Evolutionary conservation across 2,329 filamentous ascomycete species (phyloP), one percentile per base, ranked within the genome.

Genomic region (Arthrinium puccinioides): DNA sequence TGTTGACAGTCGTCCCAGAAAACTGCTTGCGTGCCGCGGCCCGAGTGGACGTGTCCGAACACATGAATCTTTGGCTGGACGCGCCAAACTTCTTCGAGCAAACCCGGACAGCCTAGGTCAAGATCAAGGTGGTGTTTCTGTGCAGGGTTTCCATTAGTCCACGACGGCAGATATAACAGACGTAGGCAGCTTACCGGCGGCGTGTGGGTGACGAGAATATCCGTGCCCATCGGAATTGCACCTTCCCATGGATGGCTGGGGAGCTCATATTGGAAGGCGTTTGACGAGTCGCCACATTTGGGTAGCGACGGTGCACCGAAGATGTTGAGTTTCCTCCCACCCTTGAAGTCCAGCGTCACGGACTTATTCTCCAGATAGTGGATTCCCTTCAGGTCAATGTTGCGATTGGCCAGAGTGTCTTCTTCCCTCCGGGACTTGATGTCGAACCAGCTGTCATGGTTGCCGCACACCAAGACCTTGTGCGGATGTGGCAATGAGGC

Each of bases 401-500:
- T 60, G 43, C 64, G 63, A n/a, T 58, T 57, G 2, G 63, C 60
- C n/a, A 66, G 54, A 15, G 69, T 67, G 52, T 87, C 79, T 31
- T 73, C 66, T 9, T 69, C 61, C 13, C 57, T 60, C 4, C 84
- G 72, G 11, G 77, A 79, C 23, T 69, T 67, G 18, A 74, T 67
- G 58, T 94, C 90, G 43, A 94, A 84, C 66, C 79, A 94, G 50
- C 78, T 82, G 55, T 96, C 90, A 58, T 96, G 90, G 55, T 96
- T 96, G 1, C 90, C 90, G 21, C 79, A 78, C 21, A 97, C 79
- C 24, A 89, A 74, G 18, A 96, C 70, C 60, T 95, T 94, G 58
- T 94, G 74, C 24, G 64, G 63, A 53, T 95, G 87, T 0, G 86
- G 84, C 7, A 89, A 72, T 4, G 67, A 66, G 32, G 70, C 73